Evolutionary conservation across 106 monocot genomes (phyloP), one percentile per base, ranked within the genome.

Genomic region (Ottelia alismoides): DNA sequence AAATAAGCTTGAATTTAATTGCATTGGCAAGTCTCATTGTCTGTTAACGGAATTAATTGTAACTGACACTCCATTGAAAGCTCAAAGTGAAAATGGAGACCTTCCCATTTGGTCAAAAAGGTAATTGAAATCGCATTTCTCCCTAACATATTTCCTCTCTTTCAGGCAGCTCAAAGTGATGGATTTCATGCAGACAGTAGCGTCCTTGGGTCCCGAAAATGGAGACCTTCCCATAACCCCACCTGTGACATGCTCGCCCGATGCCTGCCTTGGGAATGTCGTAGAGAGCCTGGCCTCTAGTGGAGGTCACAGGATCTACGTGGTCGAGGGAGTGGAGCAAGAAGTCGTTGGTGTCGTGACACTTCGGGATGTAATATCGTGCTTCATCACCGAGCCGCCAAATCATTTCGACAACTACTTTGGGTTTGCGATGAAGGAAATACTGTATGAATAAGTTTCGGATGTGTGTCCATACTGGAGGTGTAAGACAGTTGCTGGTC

Each of bases 301-400:
- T 53, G 64, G 60, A 0, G 61, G 60, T 30, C 98, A 85, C 53
- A 62, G 98, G 57, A 72, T 98, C 28, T 90, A 98, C 28, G 85
- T 90, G 7, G 79, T 83, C 0, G 59, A 82, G 9, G 82, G 70
- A 7, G 74, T 76, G n/a, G 73, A 65, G 2, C 2, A 21, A 27
- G 84, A 79, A 40, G 77, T 98, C 0, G 48, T 80, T 1, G 98
- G 98, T 0, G 74, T 98, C 0, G 74, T 90, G 24, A 90, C 90
- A 9, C 75, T 98, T 2, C 72, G 98, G 61, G 98, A 98, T 60
- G 85, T 98, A 2, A 98, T 90, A 47, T 85, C 90, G 12, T 98
- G 90, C 76, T 98, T 90, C 46, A 77, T 98, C 25, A 65, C 53
- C 20, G 98, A 98, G 55, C 90, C 90, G 2, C 76, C 71, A 2